Evolutionary conservation across 2,329 filamentous ascomycete genomes (phyloP), one percentile per base, ranked within the genome.

Genomic region (Cordyceps cicadae): DNA sequence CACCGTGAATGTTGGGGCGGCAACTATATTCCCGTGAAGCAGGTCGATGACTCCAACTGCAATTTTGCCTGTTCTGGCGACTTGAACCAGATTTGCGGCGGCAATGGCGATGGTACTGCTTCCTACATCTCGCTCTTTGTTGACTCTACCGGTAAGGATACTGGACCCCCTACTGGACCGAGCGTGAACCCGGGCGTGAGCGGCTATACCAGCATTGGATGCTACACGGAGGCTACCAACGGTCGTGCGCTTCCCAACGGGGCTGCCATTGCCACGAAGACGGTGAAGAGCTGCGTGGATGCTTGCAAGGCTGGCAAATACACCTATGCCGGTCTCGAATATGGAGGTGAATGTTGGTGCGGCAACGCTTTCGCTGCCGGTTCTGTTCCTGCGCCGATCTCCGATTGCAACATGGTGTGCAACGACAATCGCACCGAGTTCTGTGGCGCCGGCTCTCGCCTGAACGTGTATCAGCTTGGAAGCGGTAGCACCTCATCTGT

Each of bases 1-100:
- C 70, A 76, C 19, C 65, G 70, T 14, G 81, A 85, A 65, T 84
- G 81, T 66, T 85, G 81, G 82, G 80, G 72, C 19, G 82, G 82
- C 1, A 76, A 76, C 29, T 74, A 65, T 0, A 74, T 81, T 26
- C 81, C 81, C 0, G 70, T 66, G 0, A 67, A 73, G 14, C 70
- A 77, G 63, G 78, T 79, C 0, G 70, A 70, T 19, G 76, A 80
- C 3, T 66, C 55, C 5, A 74, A 81, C 63, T 85, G 82, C 70
- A 79, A 80, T 69, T 83, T 74, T 61, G 67, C 75, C 43, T 85
- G 82, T 63, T 65, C 71, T 0, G 82, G 81, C 1, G 75, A 79
- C 49, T 61, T 77, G 32, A 76, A 77, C 62, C 73, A 83, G 65
- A 74, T 78, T 17, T 85, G 82, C 50, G 82, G 82, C 54, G 82